These are phyloP conservation scores for Thraustochytrium sp. DNA, from an alignment of 352 stramenopile genomes.

Conservation along the genomic window DNA sequence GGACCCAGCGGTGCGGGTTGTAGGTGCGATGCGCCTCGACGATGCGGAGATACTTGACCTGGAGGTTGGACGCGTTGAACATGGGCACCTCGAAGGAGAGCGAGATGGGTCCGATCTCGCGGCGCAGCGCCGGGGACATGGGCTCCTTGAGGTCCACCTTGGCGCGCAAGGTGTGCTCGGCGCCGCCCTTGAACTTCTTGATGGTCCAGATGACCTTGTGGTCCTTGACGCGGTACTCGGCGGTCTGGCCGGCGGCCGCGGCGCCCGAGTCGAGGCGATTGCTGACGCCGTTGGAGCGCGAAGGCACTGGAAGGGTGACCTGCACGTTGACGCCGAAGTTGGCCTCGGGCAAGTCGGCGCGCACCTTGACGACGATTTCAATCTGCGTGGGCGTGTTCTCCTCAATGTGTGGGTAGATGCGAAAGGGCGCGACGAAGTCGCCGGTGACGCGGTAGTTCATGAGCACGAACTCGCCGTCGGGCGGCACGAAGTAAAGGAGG, in stretches of 20 bases:
- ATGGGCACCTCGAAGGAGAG: slow-evolving; percentile 99
- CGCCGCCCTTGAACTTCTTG: slow-evolving; percentile 90
- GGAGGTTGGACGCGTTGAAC: slow-evolving; percentile 97
- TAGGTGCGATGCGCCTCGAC: slow-evolving; percentile 93
- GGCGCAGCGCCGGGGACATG: slow-evolving; percentile 62
- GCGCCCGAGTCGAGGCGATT: slow-evolving; percentile 50
- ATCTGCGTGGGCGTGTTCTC: slow-evolving; percentile 72
- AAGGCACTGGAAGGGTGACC: slow-evolving; percentile 83
- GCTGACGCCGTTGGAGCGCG: slow-evolving; percentile 43
- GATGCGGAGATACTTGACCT: slow-evolving; percentile 96
- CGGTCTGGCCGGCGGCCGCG: slow-evolving; percentile 61
- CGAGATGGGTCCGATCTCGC: slow-evolving; percentile 92
- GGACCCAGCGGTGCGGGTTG: slow-evolving; percentile 96
- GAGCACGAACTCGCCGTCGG: slow-evolving; percentile 83
- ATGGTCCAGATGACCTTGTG: slow-evolving; percentile 92
- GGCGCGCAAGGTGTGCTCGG: slow-evolving; percentile 85
- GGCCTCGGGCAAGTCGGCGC: slow-evolving; percentile 60
- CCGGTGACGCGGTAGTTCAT: slow-evolving; percentile 97
- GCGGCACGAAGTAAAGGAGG: slow-evolving; percentile 76
- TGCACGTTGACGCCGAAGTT: slow-evolving; percentile 93
- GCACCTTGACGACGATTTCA: slow-evolving; percentile 56
- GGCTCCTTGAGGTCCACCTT: slow-evolving; percentile 67
- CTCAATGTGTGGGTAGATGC: slow-evolving; percentile 93
- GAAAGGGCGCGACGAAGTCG: slow-evolving; percentile 93
- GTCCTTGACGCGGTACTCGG: slow-evolving; percentile 89